Evolutionary conservation across 1,284 basidiomycete genomes (phyloP), one percentile per base, ranked within the genome.

Genomic region (Cutaneotrichosporon cutaneum): DNA sequence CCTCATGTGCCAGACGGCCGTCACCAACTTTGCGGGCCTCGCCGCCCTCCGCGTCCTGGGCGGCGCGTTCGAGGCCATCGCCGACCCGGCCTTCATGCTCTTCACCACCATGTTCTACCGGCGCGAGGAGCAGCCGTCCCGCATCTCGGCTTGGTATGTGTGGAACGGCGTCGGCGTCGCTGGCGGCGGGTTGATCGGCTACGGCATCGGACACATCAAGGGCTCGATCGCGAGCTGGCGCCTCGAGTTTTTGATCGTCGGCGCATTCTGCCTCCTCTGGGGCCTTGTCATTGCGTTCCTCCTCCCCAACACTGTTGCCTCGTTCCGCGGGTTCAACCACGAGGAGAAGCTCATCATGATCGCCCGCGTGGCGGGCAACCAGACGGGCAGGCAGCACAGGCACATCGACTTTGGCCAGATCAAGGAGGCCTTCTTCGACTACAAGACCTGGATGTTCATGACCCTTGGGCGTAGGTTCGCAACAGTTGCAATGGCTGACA

Each of bases 1-100:
- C 68, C 47, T 74, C 57, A 75, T 75, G 72, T 68, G 69, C 35
- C 82, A 83, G 71, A 81, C 82, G 0, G 82, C 72, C 6, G 71
- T 75, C 4, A 70, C 80, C 11, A 81, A 80, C 57, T 83, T 82
- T 63, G 77, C 70, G 1, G 76, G 77, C 18, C 68, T 83, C 1
- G 77, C 78, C 2, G 77, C 80, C 1, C 69, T 83, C 14, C 76
- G 82, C n/a, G 71, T 83, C 3, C 66, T 83, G 4, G 77, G 75
- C n/a, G 82, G 82, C 3, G 75, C 75, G 0, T 69, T 71, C 18
- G 82, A 83, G 66, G 81, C 82, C 0, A 77, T 80, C 48, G 80
- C 80, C 22, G 80, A 80, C 67, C 80, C 80, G 3, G 61, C 61
- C 0, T 66, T 66, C 56, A 74, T 75, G 73, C 62, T 75, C 24